Base-by-base conservation (phyloP, 306 rosid species). In the Abrus pulchellus region DNA sequence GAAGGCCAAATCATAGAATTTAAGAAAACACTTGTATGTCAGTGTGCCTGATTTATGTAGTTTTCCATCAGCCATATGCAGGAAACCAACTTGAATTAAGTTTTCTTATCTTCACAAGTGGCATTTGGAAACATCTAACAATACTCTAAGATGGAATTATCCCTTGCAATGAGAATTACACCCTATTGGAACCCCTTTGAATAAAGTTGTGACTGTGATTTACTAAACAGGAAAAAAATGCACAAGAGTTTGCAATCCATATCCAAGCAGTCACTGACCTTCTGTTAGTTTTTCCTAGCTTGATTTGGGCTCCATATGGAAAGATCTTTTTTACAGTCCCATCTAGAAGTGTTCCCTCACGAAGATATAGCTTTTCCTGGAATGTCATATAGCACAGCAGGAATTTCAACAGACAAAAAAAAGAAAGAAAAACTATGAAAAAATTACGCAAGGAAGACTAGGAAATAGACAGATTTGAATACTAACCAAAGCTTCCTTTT, bases 401-500 rank as follows among this genome's bases (percentile, higher is more conserved):
- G 27, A 59, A 45, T 80, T 79, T 67, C 80, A 53, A 7, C 79
- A 13, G 77, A 79, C 57, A 28, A 74, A 49, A 13, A 63, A 8
- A 60, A 63, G 29, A 54, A 79, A 80, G 14, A 13, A 49, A 45
- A 13, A 54, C 32, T 43, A 3, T 14, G 45, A 1, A 66, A 77
- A 41, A 72, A 59, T 32, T 72, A 48, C 70, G 12, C 12, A 71
- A 33, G 55, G 62, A 73, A 66, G 56, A 83, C 47, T 43, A 59
- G 29, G 56, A 67, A 55, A 64, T 78, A 85, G 47, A 5, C 7
- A 9, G 44, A 44, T 71, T 50, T 49, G 61, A 80, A 79, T 89
- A 88, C 97, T 82, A 49, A 95, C 99, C 99, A 98, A 95, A 53
- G 99, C 97, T 80, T 84, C 88, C 85, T 83, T 92, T 83, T 93